phyloP scores from a whole-genome alignment of 768 basidiomycete genomes.

The Lyophyllum decastes region DNA sequence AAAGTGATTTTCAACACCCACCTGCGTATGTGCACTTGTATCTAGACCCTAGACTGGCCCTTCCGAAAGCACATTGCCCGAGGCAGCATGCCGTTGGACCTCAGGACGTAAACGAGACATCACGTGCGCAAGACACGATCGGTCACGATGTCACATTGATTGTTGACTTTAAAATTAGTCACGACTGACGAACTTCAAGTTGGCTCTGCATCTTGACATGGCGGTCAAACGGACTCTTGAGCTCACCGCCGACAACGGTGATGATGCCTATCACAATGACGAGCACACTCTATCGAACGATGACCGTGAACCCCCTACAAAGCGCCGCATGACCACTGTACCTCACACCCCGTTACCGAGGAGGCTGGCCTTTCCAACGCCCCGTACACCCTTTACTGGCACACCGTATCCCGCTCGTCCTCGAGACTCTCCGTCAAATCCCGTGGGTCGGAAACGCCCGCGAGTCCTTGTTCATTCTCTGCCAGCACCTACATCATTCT shows the following conservation, averaged over 20 bases:
- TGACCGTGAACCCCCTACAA: slow-evolving; percentile 14
- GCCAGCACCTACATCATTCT: slow-evolving; percentile 49
- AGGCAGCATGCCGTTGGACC: too few relatives aligned
- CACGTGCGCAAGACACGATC: slow-evolving; percentile 17
- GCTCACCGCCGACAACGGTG: slow-evolving; percentile 6
- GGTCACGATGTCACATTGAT: slow-evolving; percentile 17
- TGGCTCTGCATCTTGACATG: slow-evolving; percentile 9
- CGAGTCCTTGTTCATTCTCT: slow-evolving; percentile 38
- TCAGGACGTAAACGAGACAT: background rate
- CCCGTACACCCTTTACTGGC: slow-evolving; percentile 25
- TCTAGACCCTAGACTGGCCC: too few relatives aligned
- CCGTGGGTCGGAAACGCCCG: slow-evolving; percentile 59
- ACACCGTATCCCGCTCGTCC: slow-evolving; percentile 51
- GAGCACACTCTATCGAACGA: slow-evolving; percentile 2
- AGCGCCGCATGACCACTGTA: slow-evolving; percentile 16
- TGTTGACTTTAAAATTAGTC: slow-evolving; percentile 10
- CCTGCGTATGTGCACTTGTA: too few relatives aligned
- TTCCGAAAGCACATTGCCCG: too few relatives aligned
- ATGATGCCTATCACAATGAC: background rate
- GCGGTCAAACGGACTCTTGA: slow-evolving; percentile 19
- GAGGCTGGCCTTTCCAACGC: slow-evolving; percentile 24
- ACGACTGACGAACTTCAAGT: background rate
- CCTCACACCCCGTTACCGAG: slow-evolving; percentile 27
- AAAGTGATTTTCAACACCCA: too few relatives aligned
- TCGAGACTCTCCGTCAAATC: slow-evolving; percentile 71